These are phyloP conservation scores for Xerocomellus chrysenteron DNA, from an alignment of 768 basidiomycete species.

Conservation along the genomic window DNA sequence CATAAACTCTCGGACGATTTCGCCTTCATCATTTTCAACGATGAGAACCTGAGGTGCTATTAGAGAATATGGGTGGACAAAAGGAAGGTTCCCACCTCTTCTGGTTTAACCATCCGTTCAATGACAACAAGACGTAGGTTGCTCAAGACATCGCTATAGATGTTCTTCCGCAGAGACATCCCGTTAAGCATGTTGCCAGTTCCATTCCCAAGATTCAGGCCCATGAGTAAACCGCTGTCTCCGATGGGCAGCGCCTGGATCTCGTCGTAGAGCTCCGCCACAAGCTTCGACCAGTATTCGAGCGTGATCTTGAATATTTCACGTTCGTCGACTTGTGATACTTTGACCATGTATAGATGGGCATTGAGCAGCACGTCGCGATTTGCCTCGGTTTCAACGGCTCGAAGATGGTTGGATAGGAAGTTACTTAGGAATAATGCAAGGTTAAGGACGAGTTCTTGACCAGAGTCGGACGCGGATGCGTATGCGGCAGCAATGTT, in stretches of 20 bases:
- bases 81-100: slow-evolving; percentile 65
- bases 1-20: slow-evolving; percentile 99
- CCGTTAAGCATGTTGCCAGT: slow-evolving; percentile 70
- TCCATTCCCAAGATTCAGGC: slow-evolving; percentile 71
- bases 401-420: slow-evolving; percentile 87
- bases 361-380: slow-evolving; percentile 94
- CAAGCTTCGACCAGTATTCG: slow-evolving; percentile 96
- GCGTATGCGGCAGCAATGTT: slow-evolving; percentile 93
- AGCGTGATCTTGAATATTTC: slow-evolving; percentile 99
- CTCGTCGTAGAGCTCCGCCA: slow-evolving; percentile 96
- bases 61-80: slow-evolving; percentile 3
- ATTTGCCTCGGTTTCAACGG: slow-evolving; percentile 89
- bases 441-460: slow-evolving; percentile 96
- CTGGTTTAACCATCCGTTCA: slow-evolving; percentile 99
- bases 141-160: slow-evolving; percentile 92
- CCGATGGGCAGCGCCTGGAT: slow-evolving; percentile 89
- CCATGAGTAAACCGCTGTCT: slow-evolving; percentile 84
- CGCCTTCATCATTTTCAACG: slow-evolving; percentile 99
- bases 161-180: slow-evolving; percentile 85
- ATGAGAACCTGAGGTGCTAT: slow-evolving; percentile 73
- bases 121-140: slow-evolving; percentile 95
- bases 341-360: slow-evolving; percentile 97
- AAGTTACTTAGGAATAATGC: slow-evolving; percentile 98
- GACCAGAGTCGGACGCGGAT: slow-evolving; percentile 86
- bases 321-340: slow-evolving; percentile 96